Evolutionary conservation across 1,139 yeast genomes (phyloP).

Genomic region (Nakaseomyces bracarensis): DNA sequence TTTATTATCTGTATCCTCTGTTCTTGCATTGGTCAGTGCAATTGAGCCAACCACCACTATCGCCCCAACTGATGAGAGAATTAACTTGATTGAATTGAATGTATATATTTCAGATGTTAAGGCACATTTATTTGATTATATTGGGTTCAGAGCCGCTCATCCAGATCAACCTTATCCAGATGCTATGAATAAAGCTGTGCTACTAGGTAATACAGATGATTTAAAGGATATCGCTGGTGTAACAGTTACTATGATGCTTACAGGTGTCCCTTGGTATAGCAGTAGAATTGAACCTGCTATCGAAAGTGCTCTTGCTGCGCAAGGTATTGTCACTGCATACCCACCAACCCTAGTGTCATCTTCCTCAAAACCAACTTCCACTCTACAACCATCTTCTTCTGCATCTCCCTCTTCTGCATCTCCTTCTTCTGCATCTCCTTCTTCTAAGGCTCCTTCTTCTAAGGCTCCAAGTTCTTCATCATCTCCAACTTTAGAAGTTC

Average conservation of each 20-base stretch:
- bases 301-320: slow-evolving; percentile 4
- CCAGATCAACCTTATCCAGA: slow-evolving; percentile 11
- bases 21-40: slow-evolving; percentile 8
- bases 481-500: too few relatives aligned
- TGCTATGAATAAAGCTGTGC: slow-evolving; percentile 7
- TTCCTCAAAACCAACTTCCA: background rate
- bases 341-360: background rate
- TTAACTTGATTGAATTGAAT: slow-evolving; percentile 10
- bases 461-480: background rate
- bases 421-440: background rate
- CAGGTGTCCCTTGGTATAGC: slow-evolving; percentile 15
- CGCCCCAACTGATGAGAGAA: slow-evolving; percentile 8
- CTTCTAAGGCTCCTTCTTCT: background rate
- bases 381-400: background rate
- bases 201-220: slow-evolving; percentile 3
- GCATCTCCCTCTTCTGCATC: background rate
- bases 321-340: slow-evolving; percentile 9
- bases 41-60: slow-evolving; percentile 9
- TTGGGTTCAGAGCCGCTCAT: slow-evolving; percentile 5
- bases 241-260: slow-evolving; percentile 10
- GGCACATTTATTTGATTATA: slow-evolving; percentile 7
- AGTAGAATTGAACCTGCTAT: slow-evolving; percentile 10
- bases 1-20: background rate
- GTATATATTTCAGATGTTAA: slow-evolving; percentile 10
- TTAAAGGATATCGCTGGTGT: slow-evolving; percentile 6